Percentiles rank a stretch among this genome's conserved stretches.
These are phyloP conservation scores for Carallia pectinifolia DNA, from an alignment of 345 rosid genomes.

Conservation along the genomic window DNA sequence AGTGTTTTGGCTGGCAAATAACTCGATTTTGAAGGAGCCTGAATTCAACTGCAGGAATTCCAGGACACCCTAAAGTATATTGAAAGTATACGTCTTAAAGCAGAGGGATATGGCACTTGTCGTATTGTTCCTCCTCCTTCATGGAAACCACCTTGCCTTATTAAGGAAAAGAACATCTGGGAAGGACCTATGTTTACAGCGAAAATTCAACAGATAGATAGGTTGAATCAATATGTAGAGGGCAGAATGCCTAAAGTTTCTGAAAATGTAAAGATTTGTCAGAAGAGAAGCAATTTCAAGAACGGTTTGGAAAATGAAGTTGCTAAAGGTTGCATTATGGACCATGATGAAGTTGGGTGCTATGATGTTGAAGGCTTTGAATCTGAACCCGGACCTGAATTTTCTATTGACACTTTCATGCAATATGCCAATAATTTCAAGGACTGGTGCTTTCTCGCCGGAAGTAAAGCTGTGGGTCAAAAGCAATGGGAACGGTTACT, in stretches of 20 bases:
- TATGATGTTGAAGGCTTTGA: constrained; percentile 25
- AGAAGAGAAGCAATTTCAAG: constrained; percentile 18
- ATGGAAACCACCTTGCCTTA: constrained; percentile 62
- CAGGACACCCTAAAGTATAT: constrained; percentile 55
- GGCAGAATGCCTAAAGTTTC: constrained; percentile 25
- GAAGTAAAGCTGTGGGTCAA: constrained; percentile 17
- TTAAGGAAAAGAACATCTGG: constrained; percentile 49
- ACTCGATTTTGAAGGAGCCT: constrained; percentile 22
- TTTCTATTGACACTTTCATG: constrained; percentile 53
- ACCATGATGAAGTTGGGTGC: constrained; percentile 29
- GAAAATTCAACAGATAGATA: constrained; percentile 49
- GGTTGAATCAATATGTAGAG: constrained; percentile 24
- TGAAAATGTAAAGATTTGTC: constrained; percentile 10
- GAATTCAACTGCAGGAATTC: constrained; percentile 56
- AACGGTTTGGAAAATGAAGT: constrained; percentile 16
- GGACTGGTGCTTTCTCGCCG: constrained; percentile 38
- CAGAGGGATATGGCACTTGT: constrained; percentile 66
- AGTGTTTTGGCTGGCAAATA: constrained; percentile 11
- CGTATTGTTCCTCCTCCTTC: constrained; percentile 73
- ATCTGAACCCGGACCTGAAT: constrained; percentile 37
- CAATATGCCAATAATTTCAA: constrained; percentile 45
- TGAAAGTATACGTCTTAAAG: constrained; percentile 48
- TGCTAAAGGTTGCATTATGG: constrained; percentile 16
- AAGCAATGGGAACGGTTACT: constrained; percentile 31
- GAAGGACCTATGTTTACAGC: constrained; percentile 41